These are phyloP conservation scores for Aspergillus egyptiacus DNA, from an alignment of 495 filamentous ascomycete species.

Conservation along the genomic window DNA sequence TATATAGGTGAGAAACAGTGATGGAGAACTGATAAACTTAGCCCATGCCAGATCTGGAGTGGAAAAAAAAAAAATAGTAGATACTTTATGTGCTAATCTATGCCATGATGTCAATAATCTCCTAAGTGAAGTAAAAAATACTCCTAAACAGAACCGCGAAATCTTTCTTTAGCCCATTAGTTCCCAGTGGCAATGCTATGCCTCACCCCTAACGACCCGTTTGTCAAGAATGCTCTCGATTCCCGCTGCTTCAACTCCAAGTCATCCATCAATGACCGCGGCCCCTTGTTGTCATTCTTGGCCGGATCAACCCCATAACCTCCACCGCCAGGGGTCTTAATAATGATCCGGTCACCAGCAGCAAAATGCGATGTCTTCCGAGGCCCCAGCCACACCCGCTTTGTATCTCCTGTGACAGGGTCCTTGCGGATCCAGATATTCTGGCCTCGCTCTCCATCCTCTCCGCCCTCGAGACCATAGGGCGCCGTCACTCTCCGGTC, in stretches of 20 bases:
- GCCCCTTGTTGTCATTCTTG: background rate
- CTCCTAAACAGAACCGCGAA: too few species aligned
- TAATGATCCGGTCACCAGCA: slow-evolving; percentile 10
- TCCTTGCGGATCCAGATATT: slow-evolving; percentile 16
- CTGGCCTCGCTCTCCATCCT: slow-evolving; percentile 11
- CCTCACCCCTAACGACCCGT: slow-evolving; percentile 10
- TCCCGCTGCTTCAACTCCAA: slow-evolving; percentile 6
- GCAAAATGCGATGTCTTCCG: slow-evolving; percentile 11
- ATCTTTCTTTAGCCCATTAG: background rate
- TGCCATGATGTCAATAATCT: too few species aligned
- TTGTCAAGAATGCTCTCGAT: slow-evolving; percentile 7
- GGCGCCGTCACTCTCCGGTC: slow-evolving; percentile 81
- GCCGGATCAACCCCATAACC: slow-evolving; percentile 5
- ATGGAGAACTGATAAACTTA: too few species aligned
- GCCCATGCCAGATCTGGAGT: too few species aligned
- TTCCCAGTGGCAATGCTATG: slow-evolving; percentile 12
- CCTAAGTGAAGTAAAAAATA: too few species aligned
- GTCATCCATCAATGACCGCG: background rate
- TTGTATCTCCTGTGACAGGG: slow-evolving; percentile 8
- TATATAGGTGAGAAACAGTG: too few species aligned
- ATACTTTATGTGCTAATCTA: too few species aligned
- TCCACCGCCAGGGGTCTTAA: slow-evolving; percentile 11
- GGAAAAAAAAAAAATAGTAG: too few species aligned
- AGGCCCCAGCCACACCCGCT: slow-evolving; percentile 9
- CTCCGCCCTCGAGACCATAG: slow-evolving; percentile 46